Conservation (phyloP, 106 monocot species). For the Chionographis japonica region DNA sequence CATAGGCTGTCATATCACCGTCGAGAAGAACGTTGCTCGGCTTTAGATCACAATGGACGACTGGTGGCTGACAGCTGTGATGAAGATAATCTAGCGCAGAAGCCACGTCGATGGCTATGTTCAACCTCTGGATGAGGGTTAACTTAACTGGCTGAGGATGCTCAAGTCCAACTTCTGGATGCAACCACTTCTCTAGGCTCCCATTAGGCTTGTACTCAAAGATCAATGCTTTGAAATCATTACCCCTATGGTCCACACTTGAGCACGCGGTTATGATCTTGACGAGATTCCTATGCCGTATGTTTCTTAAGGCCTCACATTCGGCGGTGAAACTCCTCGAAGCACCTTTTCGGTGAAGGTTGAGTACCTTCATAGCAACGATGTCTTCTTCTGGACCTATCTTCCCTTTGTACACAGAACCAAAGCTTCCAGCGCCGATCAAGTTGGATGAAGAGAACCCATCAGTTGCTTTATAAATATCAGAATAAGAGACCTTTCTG, state of each 20-base stretch:
- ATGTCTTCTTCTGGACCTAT: not conserved
- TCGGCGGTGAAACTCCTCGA: slow-evolving; percentile 32
- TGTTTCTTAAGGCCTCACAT: slow-evolving; percentile 15
- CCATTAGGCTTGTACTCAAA: slow-evolving; percentile 19
- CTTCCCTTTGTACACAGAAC: slow-evolving; percentile 31
- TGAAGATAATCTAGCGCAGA: slow-evolving; percentile 11
- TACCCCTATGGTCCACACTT: not conserved
- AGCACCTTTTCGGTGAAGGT: slow-evolving; percentile 33
- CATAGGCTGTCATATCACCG: slow-evolving; percentile 19
- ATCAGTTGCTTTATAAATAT: slow-evolving; percentile 22
- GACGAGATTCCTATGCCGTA: slow-evolving; percentile 4
- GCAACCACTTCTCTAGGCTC: slow-evolving; percentile 15
- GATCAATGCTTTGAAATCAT: slow-evolving; percentile 9
- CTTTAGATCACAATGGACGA: slow-evolving; percentile 28
- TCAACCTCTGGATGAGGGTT: not conserved
- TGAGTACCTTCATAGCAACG: slow-evolving; percentile 38
- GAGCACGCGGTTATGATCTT: slow-evolving; percentile 4
- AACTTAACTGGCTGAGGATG: not conserved
- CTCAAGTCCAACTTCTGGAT: not conserved
- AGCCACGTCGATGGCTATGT: slow-evolving; percentile 2
- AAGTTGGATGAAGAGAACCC: slow-evolving; percentile 27
- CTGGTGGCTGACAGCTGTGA: not conserved
- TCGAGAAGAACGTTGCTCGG: slow-evolving; percentile 21
- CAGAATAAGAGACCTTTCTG: slow-evolving; percentile 24
- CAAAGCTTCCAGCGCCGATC: slow-evolving; percentile 36